A percentile compares a stretch with the other conserved stretches of the same genome.
phyloP scores from a whole-genome alignment of 352 stramenopile species.

The Pythium phragmitis region DNA sequence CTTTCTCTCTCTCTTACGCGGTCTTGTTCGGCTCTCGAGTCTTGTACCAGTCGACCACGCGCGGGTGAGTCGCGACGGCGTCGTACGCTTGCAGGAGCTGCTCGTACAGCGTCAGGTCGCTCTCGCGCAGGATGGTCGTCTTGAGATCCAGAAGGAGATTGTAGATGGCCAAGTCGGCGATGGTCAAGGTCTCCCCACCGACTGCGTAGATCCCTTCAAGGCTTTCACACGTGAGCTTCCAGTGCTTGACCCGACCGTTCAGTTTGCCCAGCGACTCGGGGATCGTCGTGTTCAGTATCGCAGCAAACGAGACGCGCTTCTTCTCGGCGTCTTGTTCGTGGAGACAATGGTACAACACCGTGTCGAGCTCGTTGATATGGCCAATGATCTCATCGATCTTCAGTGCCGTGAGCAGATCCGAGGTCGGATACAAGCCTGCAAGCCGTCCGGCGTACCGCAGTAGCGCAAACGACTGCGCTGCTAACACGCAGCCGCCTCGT shows the following conservation, averaged over 20 bases:
- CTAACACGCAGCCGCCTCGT: slow-evolving; percentile 23
- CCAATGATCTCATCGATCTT: slow-evolving; percentile 43
- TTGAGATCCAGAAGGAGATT: slow-evolving; percentile 40
- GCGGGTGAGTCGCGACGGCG: slow-evolving; percentile 34
- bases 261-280: slow-evolving; percentile 39
- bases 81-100: slow-evolving; percentile 34
- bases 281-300: slow-evolving; percentile 35
- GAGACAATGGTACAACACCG: slow-evolving; percentile 22
- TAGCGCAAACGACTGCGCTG: slow-evolving; percentile 31
- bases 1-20: not conserved
- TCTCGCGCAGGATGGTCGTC: slow-evolving; percentile 32
- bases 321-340: slow-evolving; percentile 33
- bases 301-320: slow-evolving; percentile 28
- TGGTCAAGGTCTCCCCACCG: slow-evolving; percentile 31
- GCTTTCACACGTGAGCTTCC: slow-evolving; percentile 10
- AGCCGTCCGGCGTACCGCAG: slow-evolving; percentile 35
- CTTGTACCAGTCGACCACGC: slow-evolving; percentile 48
- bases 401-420: not conserved
- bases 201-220: slow-evolving; percentile 23
- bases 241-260: slow-evolving; percentile 36
- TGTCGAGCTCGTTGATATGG: slow-evolving; percentile 37
- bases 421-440: slow-evolving; percentile 21
- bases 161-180: slow-evolving; percentile 59
- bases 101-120: slow-evolving; percentile 18
- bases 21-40: not conserved